Evolutionary conservation across 306 rosid genomes (phyloP).

Genomic region (Citrullus colocynthis): DNA sequence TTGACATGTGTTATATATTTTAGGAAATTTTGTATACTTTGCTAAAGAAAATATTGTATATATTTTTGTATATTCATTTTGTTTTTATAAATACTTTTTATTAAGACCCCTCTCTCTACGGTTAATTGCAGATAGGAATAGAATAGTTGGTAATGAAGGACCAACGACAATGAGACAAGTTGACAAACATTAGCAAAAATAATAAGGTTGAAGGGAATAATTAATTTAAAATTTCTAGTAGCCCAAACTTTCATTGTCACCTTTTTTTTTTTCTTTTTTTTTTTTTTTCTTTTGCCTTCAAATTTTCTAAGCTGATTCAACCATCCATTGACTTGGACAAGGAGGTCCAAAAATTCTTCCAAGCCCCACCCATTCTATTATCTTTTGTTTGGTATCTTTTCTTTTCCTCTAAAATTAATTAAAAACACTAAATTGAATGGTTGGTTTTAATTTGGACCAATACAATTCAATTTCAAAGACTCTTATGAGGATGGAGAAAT

Average conservation of each 20-base stretch:
- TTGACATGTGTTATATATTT: background rate
- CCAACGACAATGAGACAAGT: background rate
- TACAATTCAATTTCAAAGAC: background rate
- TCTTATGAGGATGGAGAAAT: background rate
- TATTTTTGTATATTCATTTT: too few species aligned
- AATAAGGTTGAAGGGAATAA: background rate
- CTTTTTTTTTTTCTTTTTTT: background rate
- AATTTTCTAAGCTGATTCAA: background rate
- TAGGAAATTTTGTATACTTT: background rate
- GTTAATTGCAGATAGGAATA: background rate
- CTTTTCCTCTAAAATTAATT: background rate
- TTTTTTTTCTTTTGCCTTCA: background rate
- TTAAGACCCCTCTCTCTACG: background rate
- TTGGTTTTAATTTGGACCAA: background rate
- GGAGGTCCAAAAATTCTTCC: background rate
- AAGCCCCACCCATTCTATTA: background rate
- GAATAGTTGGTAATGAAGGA: background rate
- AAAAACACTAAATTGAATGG: background rate
- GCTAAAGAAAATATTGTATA: background rate
- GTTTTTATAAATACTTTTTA: too few species aligned
- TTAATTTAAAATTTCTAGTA: background rate
- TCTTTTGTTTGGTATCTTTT: background rate
- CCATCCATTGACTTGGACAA: background rate
- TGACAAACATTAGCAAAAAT: background rate
- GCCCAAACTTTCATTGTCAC: background rate